These are phyloP conservation scores for Termitomyces sp. DNA, from an alignment of 768 basidiomycete species.

Conservation along the genomic window DNA sequence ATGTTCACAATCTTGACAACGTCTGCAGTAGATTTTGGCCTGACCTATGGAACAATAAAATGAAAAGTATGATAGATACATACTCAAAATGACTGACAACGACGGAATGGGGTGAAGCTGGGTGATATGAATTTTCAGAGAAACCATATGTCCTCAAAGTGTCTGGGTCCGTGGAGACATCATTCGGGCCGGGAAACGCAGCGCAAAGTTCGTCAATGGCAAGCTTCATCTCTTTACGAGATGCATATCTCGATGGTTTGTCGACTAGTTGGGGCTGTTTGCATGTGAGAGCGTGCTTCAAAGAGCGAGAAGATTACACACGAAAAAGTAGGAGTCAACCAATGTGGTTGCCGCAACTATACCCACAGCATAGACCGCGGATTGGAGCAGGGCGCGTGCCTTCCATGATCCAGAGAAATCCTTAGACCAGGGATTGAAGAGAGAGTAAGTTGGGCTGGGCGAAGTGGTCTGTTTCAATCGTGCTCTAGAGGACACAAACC, in stretches of 20 bases:
- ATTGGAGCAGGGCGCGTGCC: slow-evolving; percentile 32
- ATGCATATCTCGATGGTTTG: slow-evolving; percentile 36
- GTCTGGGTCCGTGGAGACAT: slow-evolving; percentile 49
- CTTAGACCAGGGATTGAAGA: slow-evolving; percentile 41
- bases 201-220: slow-evolving; percentile 53
- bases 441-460: slow-evolving; percentile 8
- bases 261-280: slow-evolving; percentile 9
- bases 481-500: neutral
- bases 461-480: neutral
- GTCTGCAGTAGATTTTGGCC: slow-evolving; percentile 69
- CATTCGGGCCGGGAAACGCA: slow-evolving; percentile 41
- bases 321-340: slow-evolving; percentile 26
- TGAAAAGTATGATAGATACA: neutral
- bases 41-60: slow-evolving; percentile 39
- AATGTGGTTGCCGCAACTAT: slow-evolving; percentile 29
- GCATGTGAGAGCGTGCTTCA: neutral
- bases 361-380: slow-evolving; percentile 32
- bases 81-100: slow-evolving; percentile 28
- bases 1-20: slow-evolving; percentile 79
- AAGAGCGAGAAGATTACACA: slow-evolving; percentile 14
- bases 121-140: slow-evolving; percentile 69
- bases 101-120: slow-evolving; percentile 53
- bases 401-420: slow-evolving; percentile 31
- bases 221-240: slow-evolving; percentile 39
- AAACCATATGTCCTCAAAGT: slow-evolving; percentile 56